phyloP scores from a whole-genome alignment of 768 basidiomycete genomes.

The Phaeolepiota aurea region DNA sequence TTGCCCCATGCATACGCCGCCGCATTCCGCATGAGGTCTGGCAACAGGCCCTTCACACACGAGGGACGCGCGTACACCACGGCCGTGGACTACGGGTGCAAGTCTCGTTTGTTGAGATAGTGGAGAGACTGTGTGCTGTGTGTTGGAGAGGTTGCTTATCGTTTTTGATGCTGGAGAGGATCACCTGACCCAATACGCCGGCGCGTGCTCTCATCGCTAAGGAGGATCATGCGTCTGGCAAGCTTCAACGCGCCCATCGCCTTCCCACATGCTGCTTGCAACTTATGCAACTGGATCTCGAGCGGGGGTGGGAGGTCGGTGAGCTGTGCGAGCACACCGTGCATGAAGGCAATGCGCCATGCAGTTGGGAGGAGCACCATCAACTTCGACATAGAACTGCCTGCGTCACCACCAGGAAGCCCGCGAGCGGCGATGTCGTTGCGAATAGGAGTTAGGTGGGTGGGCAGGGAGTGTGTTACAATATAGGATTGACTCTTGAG shows the following conservation, averaged over 20 bases:
- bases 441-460: constrained; percentile 28
- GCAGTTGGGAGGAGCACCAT: constrained; percentile 67
- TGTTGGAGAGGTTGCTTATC: constrained; percentile 25
- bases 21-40: constrained; percentile 29
- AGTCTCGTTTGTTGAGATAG: constrained; percentile 9
- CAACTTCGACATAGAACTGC: constrained; percentile 24
- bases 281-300: constrained; percentile 52
- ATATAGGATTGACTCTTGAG: constrained; percentile 42
- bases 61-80: constrained; percentile 37
- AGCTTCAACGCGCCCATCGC: constrained; percentile 41
- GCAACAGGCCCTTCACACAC: constrained; percentile 26
- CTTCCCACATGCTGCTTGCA: constrained; percentile 37
- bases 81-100: constrained; percentile 31
- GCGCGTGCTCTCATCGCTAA: constrained; percentile 68
- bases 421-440: constrained; percentile 20
- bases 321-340: constrained; percentile 21
- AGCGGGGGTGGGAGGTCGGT: constrained; percentile 26
- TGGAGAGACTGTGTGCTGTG: constrained; percentile 16
- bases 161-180: constrained; percentile 37
- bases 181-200: constrained; percentile 51
- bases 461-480: constrained; percentile 33
- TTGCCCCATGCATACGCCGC: constrained; percentile 25
- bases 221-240: constrained; percentile 33
- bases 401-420: constrained; percentile 4
- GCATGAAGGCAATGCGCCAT: constrained; percentile 38